Evolutionary conservation across 2,329 filamentous ascomycete genomes (phyloP), one percentile per base, ranked within the genome.

Genomic region (Monosporascus sp.): DNA sequence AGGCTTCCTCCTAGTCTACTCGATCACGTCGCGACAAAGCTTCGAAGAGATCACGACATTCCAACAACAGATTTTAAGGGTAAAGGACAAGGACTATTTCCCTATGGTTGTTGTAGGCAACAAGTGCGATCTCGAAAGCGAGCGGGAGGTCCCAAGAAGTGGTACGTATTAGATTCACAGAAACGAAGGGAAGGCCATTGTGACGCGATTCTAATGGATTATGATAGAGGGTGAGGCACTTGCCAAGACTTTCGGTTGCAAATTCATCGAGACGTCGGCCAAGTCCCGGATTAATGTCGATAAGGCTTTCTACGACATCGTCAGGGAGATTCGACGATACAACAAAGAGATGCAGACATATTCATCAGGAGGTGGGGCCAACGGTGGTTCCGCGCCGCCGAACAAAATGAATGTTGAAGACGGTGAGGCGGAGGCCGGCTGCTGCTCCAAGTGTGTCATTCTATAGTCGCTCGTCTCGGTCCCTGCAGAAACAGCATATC

Each of bases 31-130:
- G 69, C 85, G 92, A 69, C 92, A 97, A 76, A 96, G 90, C 67
- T 97, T 97, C 69, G 93, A 99, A 72, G 94, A 99, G 78, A 97
- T 99, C 73, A 88, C 91, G 76, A 96, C 91, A 48, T 97, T 97
- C 77, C 92, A 97, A 76, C 92, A 97, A 80, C 94, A 99, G 76
- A 99, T 99, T 71, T 81, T 99, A 64, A 81, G 94, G 64, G 94
- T 99, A 66, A 99, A 99, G 83, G 94, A 97, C 79, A 97, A 96
- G 84, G 94, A 99, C 76, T 96, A 97, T 74, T 99, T 99, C 80
- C 94, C 94, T 64, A 97, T 99, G 80, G 96, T 97, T 54, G 90
- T 99, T 46, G 94, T 97, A 43, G 94, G 91, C 65, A 99, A 99
- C 84, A 99, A 99, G 82, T 97, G 93, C 77, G 94, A 99, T 90